Evolutionary conservation across 106 monocot genomes (phyloP), one percentile per base, ranked within the genome.

Genomic region (Dendrobium nobile): DNA sequence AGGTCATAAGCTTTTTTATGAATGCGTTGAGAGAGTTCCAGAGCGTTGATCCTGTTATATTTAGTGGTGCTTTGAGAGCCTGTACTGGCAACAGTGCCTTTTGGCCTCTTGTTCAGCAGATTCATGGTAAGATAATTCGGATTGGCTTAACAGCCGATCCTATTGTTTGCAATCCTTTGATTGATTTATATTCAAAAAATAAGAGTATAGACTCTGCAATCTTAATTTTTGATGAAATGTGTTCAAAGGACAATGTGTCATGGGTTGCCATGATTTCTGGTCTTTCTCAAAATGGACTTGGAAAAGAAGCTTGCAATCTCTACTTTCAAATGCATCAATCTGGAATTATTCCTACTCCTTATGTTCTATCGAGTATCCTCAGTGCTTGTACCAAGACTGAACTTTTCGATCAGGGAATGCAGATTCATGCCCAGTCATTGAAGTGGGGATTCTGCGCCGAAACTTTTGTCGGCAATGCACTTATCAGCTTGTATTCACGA

Each of bases 211-310:
- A 80, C 48, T 85, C 78, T 10, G 93, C 93, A n/a, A 86, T 79
- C 48, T 79, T 31, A 44, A 79, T 93, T 7, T 93, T 96, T 84
- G 79, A 87, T 43, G 93, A 79, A 70, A 80, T 93, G 67, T 64
- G 61, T 85, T 81, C 72, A 0, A 82, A 80, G 65, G 87, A 93
- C 59, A 91, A 80, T 61, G 86, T 89, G 47, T 88, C 95, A 4
- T 96, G 93, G 89, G 91, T 96, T 77, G 91, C 95, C 13, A 96
- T 96, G 91, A 70, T 96, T 10, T 91, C 93, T 51, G 91, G 91
- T 7, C 87, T 90, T 72, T 86, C 95, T 31, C 93, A 86, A 77
- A 93, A 89, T 81, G 93, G 88, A 9, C 83, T 87, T 72, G 88
- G 80, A 54, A 82, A 85, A 54, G 89, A 96, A 84, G 89, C 95